phyloP scores from a whole-genome alignment of 2,329 filamentous ascomycete species.

The Dothideomycetes sp. region DNA sequence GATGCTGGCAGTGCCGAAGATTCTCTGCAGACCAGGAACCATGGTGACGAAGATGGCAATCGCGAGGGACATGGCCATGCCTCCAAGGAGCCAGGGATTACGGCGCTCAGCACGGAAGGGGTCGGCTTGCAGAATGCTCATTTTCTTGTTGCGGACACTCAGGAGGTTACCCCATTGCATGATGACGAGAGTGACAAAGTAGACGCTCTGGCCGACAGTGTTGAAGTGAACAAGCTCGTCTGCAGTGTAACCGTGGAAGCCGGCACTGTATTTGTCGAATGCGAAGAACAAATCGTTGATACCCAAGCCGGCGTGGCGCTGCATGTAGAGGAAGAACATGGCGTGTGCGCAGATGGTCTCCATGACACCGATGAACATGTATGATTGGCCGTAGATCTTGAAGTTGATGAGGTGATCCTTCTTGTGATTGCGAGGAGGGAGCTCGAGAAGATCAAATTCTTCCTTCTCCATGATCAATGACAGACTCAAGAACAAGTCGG shows the following conservation, averaged over 20 bases:
- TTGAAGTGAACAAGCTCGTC: constrained; percentile 39
- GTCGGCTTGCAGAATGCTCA: constrained; percentile 42
- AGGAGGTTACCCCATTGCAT: constrained; percentile 46
- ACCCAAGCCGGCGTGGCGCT: constrained; percentile 36
- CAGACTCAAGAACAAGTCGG: constrained; percentile 41
- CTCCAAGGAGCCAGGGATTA: constrained; percentile 39
- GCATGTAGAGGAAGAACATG: constrained; percentile 47
- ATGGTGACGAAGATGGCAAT: constrained; percentile 46
- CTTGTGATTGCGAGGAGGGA: constrained; percentile 40
- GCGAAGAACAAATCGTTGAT: constrained; percentile 38
- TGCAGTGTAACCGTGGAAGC: constrained; percentile 38
- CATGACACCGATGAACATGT: constrained; percentile 42
- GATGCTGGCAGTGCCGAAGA: constrained; percentile 40
- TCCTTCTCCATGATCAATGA: constrained; percentile 46
- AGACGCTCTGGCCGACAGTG: constrained; percentile 39
- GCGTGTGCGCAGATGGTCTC: constrained; percentile 39
- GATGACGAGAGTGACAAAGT: constrained; percentile 44
- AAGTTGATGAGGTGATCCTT: constrained; percentile 42
- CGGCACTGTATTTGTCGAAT: constrained; percentile 37
- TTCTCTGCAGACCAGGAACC: constrained; percentile 35
- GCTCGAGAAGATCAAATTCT: constrained; percentile 41
- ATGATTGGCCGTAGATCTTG: constrained; percentile 41
- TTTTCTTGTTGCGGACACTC: constrained; percentile 38
- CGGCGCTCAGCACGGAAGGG: constrained; percentile 33
- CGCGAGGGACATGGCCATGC: constrained; percentile 35